Conservation (phyloP, 306 rosid genomes). For the Fragaria vesca region DNA sequence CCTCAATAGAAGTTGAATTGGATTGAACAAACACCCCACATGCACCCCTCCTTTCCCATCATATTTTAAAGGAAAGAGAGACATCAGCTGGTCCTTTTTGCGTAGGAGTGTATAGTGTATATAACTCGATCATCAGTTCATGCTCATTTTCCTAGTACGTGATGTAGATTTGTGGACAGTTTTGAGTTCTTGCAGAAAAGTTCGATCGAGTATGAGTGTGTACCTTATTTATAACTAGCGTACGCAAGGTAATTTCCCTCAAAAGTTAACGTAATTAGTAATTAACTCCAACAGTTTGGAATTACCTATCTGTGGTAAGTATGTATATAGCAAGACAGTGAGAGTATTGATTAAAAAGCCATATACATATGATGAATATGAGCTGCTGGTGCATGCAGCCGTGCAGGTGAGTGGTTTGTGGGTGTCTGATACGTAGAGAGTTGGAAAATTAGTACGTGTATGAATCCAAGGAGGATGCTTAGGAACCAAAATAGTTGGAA, state of each 20-base stretch:
- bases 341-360: background rate
- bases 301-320: background rate
- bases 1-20: too few species aligned
- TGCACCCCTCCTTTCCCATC: too few species aligned
- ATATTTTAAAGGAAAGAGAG: too few species aligned
- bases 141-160: too few species aligned
- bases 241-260: background rate
- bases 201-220: too few species aligned
- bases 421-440: background rate
- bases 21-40: too few species aligned
- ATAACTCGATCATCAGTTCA: too few species aligned
- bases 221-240: background rate
- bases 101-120: too few species aligned
- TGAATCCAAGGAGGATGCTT: conserved; percentile 30
- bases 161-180: too few species aligned
- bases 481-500: conserved; percentile 30
- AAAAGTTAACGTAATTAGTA: background rate
- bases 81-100: too few species aligned
- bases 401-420: background rate
- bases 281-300: background rate
- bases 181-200: too few species aligned
- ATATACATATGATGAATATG: background rate
- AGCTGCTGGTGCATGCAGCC: background rate
- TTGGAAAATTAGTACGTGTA: background rate
- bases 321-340: background rate